These are phyloP conservation scores for Boletus insuetus DNA, from an alignment of 768 basidiomycete genomes.

Conservation along the genomic window DNA sequence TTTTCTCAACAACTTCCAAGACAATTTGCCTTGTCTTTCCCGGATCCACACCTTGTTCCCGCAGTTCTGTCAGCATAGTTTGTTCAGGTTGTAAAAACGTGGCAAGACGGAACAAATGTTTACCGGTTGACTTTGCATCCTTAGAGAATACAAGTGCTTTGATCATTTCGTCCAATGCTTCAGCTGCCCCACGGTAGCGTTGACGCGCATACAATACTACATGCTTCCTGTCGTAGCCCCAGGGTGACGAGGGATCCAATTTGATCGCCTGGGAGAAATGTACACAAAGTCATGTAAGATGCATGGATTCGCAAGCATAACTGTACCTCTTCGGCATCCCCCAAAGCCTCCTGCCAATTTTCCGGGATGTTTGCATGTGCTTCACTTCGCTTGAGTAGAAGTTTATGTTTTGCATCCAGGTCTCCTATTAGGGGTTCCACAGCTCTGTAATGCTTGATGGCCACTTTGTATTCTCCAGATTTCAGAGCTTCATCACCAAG, in stretches of 20 bases:
- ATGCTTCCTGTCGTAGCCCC: slow-evolving; percentile 18
- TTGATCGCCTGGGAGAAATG: slow-evolving; percentile 9
- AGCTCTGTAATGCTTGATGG: slow-evolving; percentile 16
- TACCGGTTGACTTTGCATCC: slow-evolving; percentile 7
- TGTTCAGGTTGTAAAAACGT: background rate
- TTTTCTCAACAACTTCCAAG: background rate
- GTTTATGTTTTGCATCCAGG: background rate
- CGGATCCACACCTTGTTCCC: slow-evolving; percentile 5
- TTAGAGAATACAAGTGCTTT: background rate
- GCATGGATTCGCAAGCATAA: background rate
- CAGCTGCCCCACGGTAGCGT: slow-evolving; percentile 12
- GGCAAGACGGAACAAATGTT: background rate
- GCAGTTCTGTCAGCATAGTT: slow-evolving; percentile 1
- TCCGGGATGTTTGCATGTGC: background rate
- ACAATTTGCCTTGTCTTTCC: background rate
- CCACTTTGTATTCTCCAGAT: slow-evolving; percentile 1
- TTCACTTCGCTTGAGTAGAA: slow-evolving; percentile 16
- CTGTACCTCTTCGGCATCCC: slow-evolving; percentile 17
- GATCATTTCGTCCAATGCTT: slow-evolving; percentile 11
- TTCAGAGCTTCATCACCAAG: slow-evolving; percentile 9
- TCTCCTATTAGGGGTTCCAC: slow-evolving; percentile 8
- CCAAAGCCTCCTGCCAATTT: slow-evolving; percentile 4
- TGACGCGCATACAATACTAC: background rate
- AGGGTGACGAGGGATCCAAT: slow-evolving; percentile 10
- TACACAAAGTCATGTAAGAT: background rate